phyloP scores from a whole-genome alignment of 2,329 filamentous ascomycete species.

The Didymella segeticola region DNA sequence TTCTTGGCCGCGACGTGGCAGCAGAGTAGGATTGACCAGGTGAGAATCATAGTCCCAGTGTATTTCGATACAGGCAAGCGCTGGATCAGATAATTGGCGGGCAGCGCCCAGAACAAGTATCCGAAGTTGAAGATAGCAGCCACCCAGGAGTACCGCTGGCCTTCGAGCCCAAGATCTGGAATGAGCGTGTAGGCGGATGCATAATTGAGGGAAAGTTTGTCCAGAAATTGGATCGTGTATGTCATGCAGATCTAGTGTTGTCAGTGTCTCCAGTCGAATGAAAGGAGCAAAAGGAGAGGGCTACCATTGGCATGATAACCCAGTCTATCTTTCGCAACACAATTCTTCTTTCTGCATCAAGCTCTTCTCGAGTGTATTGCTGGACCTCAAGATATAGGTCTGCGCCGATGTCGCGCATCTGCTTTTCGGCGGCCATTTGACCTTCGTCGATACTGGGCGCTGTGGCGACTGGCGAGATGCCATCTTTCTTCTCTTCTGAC shows the following conservation, averaged over 20 bases:
- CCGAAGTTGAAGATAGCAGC: conserved; percentile 55
- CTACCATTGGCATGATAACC: conserved; percentile 57
- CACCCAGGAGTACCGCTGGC: conserved; percentile 51
- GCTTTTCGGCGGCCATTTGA: conserved; percentile 38
- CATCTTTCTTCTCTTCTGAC: conserved; percentile 35
- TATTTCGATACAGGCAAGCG: conserved; percentile 47
- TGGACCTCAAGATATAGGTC: conserved; percentile 55
- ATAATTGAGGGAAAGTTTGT: conserved; percentile 52
- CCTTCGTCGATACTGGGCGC: conserved; percentile 39
- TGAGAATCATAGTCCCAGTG: conserved; percentile 46
- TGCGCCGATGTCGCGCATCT: conserved; percentile 54
- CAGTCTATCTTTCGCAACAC: conserved; percentile 55
- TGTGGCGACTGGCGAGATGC: conserved; percentile 27
- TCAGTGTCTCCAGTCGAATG: not conserved
- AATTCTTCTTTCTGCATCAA: conserved; percentile 51
- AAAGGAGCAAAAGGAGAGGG: no score
- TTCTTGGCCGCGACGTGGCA: conserved; percentile 50
- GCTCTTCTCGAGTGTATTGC: conserved; percentile 53
- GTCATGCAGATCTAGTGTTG: conserved; percentile 46
- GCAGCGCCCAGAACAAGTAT: conserved; percentile 52
- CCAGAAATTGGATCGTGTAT: conserved; percentile 58
- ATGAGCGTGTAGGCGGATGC: conserved; percentile 49
- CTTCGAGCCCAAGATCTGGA: conserved; percentile 45
- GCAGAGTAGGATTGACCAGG: conserved; percentile 56
- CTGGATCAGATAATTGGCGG: conserved; percentile 50